These are phyloP conservation scores for Starmerella bombicola DNA, from an alignment of 805 yeast species.

Conservation along the genomic window DNA sequence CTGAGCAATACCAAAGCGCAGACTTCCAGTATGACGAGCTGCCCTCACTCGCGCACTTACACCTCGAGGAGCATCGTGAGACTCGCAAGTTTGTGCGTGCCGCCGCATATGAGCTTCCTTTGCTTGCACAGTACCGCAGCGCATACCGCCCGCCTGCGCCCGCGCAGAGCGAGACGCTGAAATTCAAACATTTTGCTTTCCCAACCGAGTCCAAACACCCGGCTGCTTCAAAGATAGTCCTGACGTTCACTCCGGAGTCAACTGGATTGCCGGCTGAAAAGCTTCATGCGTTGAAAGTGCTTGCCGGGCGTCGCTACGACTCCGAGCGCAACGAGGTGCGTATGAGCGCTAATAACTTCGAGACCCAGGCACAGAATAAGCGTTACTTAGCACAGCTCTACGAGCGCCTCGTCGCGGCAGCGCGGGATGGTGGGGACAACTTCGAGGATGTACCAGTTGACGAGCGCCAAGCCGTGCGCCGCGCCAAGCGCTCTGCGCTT, in stretches of 20 bases:
- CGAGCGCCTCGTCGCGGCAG: slow-evolving; percentile 46
- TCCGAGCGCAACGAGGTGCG: slow-evolving; percentile 45
- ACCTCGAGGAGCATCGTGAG: slow-evolving; percentile 57
- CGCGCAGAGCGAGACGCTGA: slow-evolving; percentile 28
- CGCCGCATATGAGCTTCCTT: slow-evolving; percentile 88
- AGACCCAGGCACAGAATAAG: slow-evolving; percentile 79
- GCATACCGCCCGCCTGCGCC: slow-evolving; percentile 41
- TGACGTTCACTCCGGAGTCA: slow-evolving; percentile 38
- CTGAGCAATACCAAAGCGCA: slow-evolving; percentile 19
- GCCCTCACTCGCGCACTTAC: slow-evolving; percentile 59
- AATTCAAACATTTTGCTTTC: slow-evolving; percentile 59
- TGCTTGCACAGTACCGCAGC: slow-evolving; percentile 61
- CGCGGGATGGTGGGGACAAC: slow-evolving; percentile 53
- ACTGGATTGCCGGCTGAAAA: slow-evolving; percentile 38
- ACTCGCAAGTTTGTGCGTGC: slow-evolving; percentile 65
- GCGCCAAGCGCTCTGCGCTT: slow-evolving; percentile 31
- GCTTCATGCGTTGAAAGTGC: slow-evolving; percentile 60
- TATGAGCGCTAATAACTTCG: slow-evolving; percentile 51
- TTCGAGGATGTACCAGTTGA: slow-evolving; percentile 75
- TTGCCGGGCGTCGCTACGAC: slow-evolving; percentile 71
- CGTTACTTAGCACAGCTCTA: slow-evolving; percentile 54
- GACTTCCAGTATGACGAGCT: slow-evolving; percentile 48
- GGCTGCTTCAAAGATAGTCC: slow-evolving; percentile 55
- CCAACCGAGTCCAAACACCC: slow-evolving; percentile 56
- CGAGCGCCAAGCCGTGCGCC: slow-evolving; percentile 44